phyloP scores from a whole-genome alignment of 2,329 filamentous ascomycete genomes.

The Clonostachys rhizophaga region DNA sequence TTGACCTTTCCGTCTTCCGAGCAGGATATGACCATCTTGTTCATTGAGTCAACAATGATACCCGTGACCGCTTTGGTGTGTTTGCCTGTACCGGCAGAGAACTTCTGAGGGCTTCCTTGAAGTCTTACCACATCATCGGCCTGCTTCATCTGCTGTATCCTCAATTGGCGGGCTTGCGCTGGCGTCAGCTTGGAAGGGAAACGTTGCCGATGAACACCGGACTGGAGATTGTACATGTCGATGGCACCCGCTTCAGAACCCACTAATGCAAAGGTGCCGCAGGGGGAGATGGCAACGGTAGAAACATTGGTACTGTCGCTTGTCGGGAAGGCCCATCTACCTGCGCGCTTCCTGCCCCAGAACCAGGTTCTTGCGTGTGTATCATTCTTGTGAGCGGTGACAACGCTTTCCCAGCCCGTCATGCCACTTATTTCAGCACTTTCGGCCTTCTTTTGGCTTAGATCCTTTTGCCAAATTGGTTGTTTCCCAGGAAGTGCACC shows the following conservation, averaged over 20 bases:
- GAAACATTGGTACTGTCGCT: slow-evolving; percentile 78
- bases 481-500: slow-evolving; percentile 76
- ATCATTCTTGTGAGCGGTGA: slow-evolving; percentile 88
- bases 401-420: slow-evolving; percentile 95
- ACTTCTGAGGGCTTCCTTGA: slow-evolving; percentile 36
- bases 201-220: slow-evolving; percentile 79
- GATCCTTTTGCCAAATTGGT: slow-evolving; percentile 77
- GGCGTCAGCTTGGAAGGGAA: slow-evolving; percentile 80
- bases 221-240: slow-evolving; percentile 97
- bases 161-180: slow-evolving; percentile 72
- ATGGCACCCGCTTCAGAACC: slow-evolving; percentile 80
- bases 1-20: slow-evolving; percentile 89
- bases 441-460: slow-evolving; percentile 53
- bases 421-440: slow-evolving; percentile 69
- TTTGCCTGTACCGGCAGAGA: slow-evolving; percentile 56
- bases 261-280: slow-evolving; percentile 88
- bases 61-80: slow-evolving; percentile 84
- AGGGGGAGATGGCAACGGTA: slow-evolving; percentile 83
- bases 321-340: slow-evolving; percentile 88
- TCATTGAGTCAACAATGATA: slow-evolving; percentile 82
- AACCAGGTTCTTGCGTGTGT: slow-evolving; percentile 91
- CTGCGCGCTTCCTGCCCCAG: slow-evolving; percentile 91
- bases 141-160: slow-evolving; percentile 57
- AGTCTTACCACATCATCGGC: slow-evolving; percentile 53
- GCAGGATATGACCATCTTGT: slow-evolving; percentile 80